phyloP scores from a whole-genome alignment of 2,329 filamentous ascomycete genomes.

The Stenocarpella maydis region DNA sequence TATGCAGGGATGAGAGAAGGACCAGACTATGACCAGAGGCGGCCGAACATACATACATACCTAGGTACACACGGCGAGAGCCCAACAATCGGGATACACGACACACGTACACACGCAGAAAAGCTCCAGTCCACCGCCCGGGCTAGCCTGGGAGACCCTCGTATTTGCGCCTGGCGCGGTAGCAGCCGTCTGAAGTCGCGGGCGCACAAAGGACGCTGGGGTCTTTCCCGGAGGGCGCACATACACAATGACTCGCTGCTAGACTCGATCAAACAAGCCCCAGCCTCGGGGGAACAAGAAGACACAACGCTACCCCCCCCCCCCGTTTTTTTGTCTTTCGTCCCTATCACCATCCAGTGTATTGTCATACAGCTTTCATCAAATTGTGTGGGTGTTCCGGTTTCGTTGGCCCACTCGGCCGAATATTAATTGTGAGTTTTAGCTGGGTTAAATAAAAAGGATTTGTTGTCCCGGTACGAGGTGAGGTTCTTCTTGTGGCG shows the following conservation, averaged over 20 bases:
- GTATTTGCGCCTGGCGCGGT: constrained; percentile 28
- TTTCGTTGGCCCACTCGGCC: neutral
- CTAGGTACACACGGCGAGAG: neutral
- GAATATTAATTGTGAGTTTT: too few relatives aligned
- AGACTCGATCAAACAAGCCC: constrained; percentile 28
- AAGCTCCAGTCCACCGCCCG: neutral
- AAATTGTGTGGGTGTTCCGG: neutral
- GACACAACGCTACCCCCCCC: neutral
- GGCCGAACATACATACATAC: neutral
- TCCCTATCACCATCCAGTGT: neutral
- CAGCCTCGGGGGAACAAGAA: neutral
- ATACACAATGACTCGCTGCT: constrained; percentile 23
- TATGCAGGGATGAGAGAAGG: neutral
- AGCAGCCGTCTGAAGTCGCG: constrained; percentile 3
- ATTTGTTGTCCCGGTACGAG: neutral
- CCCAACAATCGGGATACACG: neutral
- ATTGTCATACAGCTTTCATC: neutral
- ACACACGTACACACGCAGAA: neutral
- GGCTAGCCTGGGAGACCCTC: neutral
- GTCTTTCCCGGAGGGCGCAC: neutral
- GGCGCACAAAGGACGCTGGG: neutral
- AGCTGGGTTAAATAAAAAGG: neutral
- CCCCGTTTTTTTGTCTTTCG: too few relatives aligned
- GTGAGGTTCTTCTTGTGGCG: neutral
- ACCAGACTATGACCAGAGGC: neutral